phyloP scores from a whole-genome alignment of 257 asterid species.

The Fraxinus excelsior region DNA sequence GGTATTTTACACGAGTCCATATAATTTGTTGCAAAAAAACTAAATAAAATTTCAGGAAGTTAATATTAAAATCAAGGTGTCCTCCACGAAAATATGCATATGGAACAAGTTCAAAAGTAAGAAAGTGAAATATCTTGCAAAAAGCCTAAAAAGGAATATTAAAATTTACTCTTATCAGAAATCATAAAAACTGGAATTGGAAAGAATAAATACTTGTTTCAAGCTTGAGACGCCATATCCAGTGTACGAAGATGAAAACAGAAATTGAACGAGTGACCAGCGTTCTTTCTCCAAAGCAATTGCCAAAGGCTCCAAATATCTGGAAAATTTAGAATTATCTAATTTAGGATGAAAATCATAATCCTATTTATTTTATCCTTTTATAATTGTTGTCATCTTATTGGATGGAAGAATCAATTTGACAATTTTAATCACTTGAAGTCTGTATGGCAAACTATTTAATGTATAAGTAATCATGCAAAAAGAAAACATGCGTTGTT shows the following conservation, averaged over 20 bases:
- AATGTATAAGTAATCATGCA: not conserved
- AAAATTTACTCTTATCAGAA: constrained; percentile 10
- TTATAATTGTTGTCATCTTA: not conserved
- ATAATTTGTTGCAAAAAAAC: not conserved
- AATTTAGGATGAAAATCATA: constrained; percentile 29
- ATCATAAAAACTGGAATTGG: constrained; percentile 19
- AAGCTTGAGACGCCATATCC: constrained; percentile 97
- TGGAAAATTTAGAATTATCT: constrained; percentile 38
- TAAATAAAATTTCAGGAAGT: not conserved
- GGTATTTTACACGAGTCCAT: not conserved
- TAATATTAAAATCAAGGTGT: not conserved
- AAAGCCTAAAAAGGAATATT: constrained; percentile 4
- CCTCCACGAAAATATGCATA: not conserved
- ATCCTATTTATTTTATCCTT: not conserved
- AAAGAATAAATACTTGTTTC: constrained; percentile 61
- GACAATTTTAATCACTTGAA: not conserved
- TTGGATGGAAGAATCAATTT: not conserved
- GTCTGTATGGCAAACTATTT: not conserved
- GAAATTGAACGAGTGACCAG: constrained; percentile 95
- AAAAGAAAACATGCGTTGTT: not conserved
- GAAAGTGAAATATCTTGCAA: constrained; percentile 8
- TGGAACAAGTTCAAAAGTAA: not conserved
- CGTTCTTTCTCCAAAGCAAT: constrained; percentile 87
- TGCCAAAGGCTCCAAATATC: constrained; percentile 91
- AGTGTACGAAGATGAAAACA: constrained; percentile 84